phyloP scores from a whole-genome alignment of 2,329 filamentous ascomycete genomes.

The Ophiosphaerella herpotricha region DNA sequence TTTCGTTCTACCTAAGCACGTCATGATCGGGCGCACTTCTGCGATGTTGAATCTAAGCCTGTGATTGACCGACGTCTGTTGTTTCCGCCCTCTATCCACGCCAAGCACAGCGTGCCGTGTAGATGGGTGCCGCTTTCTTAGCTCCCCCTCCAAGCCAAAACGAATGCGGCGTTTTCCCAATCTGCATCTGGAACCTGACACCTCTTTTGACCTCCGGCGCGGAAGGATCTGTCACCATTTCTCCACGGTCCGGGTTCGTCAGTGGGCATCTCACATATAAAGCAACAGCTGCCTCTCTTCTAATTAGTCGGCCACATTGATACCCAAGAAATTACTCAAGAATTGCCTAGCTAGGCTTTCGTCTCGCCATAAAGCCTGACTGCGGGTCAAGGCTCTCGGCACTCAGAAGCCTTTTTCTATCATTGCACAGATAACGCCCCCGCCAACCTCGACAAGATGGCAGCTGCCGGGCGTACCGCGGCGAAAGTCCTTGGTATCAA shows the following conservation, averaged over 20 bases:
- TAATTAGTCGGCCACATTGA: too few relatives aligned
- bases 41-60: slow-evolving; percentile 9
- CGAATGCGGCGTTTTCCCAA: slow-evolving; percentile 21
- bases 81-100: slow-evolving; percentile 17
- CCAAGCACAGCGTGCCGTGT: slow-evolving; percentile 24
- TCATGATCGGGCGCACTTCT: slow-evolving; percentile 22
- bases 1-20: slow-evolving; percentile 21
- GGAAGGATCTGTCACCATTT: slow-evolving; percentile 9
- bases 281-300: slow-evolving; percentile 2
- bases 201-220: slow-evolving; percentile 10
- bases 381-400: not conserved
- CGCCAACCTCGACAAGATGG: slow-evolving; percentile 17
- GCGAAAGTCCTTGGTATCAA: slow-evolving; percentile 86
- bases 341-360: not conserved
- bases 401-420: not conserved
- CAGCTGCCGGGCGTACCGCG: slow-evolving; percentile 70
- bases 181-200: slow-evolving; percentile 25
- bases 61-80: slow-evolving; percentile 24
- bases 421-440: not conserved
- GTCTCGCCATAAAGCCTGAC: not conserved
- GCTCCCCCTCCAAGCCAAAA: slow-evolving; percentile 15
- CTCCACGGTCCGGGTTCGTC: slow-evolving; percentile 2
- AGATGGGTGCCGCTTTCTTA: slow-evolving; percentile 16
- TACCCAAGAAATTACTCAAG: not conserved
- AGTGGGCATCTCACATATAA: not conserved